Evolutionary conservation across 2,329 filamentous ascomycete genomes (phyloP).

Genomic region (Phialemonium atrogriseum): DNA sequence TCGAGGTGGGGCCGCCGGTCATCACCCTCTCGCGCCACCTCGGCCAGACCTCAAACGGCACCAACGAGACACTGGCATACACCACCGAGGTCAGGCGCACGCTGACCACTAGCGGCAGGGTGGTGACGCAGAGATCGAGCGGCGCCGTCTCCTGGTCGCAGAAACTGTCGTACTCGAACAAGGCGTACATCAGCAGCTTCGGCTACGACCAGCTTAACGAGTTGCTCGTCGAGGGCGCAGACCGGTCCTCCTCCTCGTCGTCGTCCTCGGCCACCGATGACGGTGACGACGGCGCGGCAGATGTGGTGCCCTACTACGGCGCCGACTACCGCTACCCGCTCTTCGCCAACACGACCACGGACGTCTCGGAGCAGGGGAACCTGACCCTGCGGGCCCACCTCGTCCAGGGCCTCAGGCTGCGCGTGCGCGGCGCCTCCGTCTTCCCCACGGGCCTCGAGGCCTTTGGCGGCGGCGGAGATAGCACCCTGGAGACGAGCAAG

Average conservation of each 20-base stretch:
- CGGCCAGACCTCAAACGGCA: conserved; percentile 37
- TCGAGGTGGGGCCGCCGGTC: conserved; percentile 26
- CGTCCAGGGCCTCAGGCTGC: conserved; percentile 30
- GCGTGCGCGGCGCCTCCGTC: conserved; percentile 28
- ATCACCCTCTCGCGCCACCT: conserved; percentile 42
- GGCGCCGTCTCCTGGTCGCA: conserved; percentile 47
- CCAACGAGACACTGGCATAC: conserved; percentile 53
- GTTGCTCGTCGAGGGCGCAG: conserved; percentile 20
- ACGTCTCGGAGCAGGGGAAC: conserved; percentile 31
- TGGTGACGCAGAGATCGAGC: conserved; percentile 36
- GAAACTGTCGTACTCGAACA: conserved; percentile 41
- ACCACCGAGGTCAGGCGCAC: conserved; percentile 45
- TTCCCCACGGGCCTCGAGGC: conserved; percentile 54
- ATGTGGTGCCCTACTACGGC: conserved; percentile 20
- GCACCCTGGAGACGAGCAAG: conserved; percentile 40
- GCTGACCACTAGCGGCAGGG: conserved; percentile 42
- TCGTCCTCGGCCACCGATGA: conserved; percentile 1
- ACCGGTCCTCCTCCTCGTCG: conserved; percentile 12
- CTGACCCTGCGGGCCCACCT: conserved; percentile 35
- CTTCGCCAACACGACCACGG: conserved; percentile 44
- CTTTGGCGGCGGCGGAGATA: conserved; percentile 34
- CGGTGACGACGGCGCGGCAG: too few species aligned
- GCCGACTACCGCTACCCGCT: conserved; percentile 51
- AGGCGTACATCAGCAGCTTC: conserved; percentile 34
- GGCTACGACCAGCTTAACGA: conserved; percentile 34